Percentiles rank a stretch among this genome's conserved stretches.
phyloP scores from a whole-genome alignment of 1,139 yeast species.

The Nakaseomyces delphensis region DNA sequence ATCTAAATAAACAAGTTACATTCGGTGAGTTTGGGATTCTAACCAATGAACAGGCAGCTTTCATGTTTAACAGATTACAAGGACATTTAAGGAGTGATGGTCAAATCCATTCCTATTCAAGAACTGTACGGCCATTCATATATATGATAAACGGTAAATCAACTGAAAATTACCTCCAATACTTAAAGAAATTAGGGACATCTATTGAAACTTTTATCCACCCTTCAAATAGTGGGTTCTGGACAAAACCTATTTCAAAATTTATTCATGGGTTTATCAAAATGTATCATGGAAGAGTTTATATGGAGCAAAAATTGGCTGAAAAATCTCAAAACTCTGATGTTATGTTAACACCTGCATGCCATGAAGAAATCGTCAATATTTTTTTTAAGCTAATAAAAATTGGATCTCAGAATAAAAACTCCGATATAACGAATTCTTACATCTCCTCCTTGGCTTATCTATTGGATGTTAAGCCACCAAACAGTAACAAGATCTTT shows the following conservation, averaged over 20 bases:
- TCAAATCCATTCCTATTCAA: slow-evolving; percentile 46
- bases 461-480: slow-evolving; percentile 57
- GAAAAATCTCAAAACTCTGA: slow-evolving; percentile 22
- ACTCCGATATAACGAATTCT: slow-evolving; percentile 46
- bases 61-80: slow-evolving; percentile 43
- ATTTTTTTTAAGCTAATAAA: slow-evolving; percentile 50
- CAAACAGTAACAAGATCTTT: slow-evolving; percentile 38
- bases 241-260: slow-evolving; percentile 69
- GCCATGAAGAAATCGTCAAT: slow-evolving; percentile 38
- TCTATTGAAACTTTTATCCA: slow-evolving; percentile 81
- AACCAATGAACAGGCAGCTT: slow-evolving; percentile 49
- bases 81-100: slow-evolving; percentile 45
- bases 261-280: slow-evolving; percentile 48
- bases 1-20: slow-evolving; percentile 26
- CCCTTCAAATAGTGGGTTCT: slow-evolving; percentile 81
- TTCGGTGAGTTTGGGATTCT: slow-evolving; percentile 53
- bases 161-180: slow-evolving; percentile 44
- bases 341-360: slow-evolving; percentile 38
- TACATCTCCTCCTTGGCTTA: slow-evolving; percentile 55
- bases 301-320: slow-evolving; percentile 35
- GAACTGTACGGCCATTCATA: slow-evolving; percentile 55
- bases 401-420: slow-evolving; percentile 75
- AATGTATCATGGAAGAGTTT: slow-evolving; percentile 50
- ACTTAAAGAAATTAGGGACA: slow-evolving; percentile 48
- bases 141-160: slow-evolving; percentile 53